Conservation (phyloP, 2,329 filamentous ascomycete species). For the Clonostachys byssicola region DNA sequence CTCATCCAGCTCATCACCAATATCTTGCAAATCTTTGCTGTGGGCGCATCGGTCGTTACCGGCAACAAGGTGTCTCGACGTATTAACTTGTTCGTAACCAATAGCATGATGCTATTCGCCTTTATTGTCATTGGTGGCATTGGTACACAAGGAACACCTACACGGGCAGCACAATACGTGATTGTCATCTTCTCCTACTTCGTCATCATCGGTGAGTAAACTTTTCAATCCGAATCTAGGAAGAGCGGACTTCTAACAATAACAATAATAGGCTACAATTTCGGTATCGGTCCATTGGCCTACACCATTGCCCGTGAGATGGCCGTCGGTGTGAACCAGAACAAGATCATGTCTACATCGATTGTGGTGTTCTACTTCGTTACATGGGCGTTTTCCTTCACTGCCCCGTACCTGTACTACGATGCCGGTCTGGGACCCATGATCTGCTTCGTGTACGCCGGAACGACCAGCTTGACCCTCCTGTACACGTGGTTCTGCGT, state of each 20-base stretch:
- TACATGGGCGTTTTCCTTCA: conserved; percentile 23
- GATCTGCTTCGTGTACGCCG: conserved; percentile 25
- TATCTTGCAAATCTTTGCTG: conserved; percentile 29
- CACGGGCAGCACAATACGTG: conserved; percentile 7
- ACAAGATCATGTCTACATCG: conserved; percentile 35
- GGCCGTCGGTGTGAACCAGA: conserved; percentile 35
- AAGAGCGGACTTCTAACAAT: not conserved
- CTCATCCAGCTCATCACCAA: conserved; percentile 29
- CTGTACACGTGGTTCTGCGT: conserved; percentile 30
- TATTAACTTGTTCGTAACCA: conserved; percentile 25
- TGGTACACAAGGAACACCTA: conserved; percentile 8
- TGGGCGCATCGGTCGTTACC: conserved; percentile 23
- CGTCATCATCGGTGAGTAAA: conserved; percentile 18
- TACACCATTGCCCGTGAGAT: conserved; percentile 34
- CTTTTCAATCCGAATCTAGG: not conserved
- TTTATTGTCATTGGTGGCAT: conserved; percentile 20
- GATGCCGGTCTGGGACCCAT: conserved; percentile 20
- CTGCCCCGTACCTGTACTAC: conserved; percentile 26
- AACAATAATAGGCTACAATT: conserved; percentile 24
- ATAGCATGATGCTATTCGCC: conserved; percentile 23
- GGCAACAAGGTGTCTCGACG: conserved; percentile 28
- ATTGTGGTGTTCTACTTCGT: conserved; percentile 32
- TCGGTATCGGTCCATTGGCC: conserved; percentile 27
- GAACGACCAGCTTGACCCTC: conserved; percentile 15
- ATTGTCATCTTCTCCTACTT: conserved; percentile 17